A percentile compares a stretch with the other conserved stretches of the same genome.
These are phyloP conservation scores for Termitomyces sp. DNA, from an alignment of 768 basidiomycete species.

Conservation along the genomic window DNA sequence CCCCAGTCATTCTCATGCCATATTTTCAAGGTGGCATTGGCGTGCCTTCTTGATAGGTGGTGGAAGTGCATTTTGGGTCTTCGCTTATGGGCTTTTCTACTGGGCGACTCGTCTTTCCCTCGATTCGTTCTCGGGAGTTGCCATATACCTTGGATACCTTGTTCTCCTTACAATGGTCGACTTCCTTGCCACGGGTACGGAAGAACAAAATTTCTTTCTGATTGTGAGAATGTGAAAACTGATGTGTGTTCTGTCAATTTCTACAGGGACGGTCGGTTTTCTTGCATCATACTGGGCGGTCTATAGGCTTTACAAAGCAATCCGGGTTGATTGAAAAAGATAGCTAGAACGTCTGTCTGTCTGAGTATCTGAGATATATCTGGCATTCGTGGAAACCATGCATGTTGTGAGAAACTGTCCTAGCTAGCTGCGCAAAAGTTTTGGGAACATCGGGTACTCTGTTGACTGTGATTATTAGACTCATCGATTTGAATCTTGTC, in stretches of 20 bases:
- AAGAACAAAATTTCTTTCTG: background rate
- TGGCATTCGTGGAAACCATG: background rate
- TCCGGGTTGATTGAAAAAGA: slow-evolving; percentile 60
- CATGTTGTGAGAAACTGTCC: background rate
- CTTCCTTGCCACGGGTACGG: slow-evolving; percentile 81
- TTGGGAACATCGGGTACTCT: background rate
- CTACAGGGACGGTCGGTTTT: slow-evolving; percentile 85
- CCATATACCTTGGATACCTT: slow-evolving; percentile 89
- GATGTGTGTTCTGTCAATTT: background rate
- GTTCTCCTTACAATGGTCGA: slow-evolving; percentile 76
- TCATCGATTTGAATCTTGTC: background rate
- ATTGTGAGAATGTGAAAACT: background rate
- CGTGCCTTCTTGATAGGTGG: slow-evolving; percentile 89
- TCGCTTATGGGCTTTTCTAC: slow-evolving; percentile 85
- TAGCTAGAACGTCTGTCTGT: background rate
- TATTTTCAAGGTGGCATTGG: slow-evolving; percentile 83
- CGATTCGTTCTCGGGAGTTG: slow-evolving; percentile 72
- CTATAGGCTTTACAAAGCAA: slow-evolving; percentile 73
- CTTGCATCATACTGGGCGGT: slow-evolving; percentile 91
- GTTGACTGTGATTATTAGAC: background rate
- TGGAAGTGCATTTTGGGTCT: slow-evolving; percentile 87
- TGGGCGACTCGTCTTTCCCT: slow-evolving; percentile 85
- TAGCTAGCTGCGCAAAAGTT: background rate
- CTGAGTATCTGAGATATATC: background rate
- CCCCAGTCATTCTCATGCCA: background rate